Conservation (phyloP, 768 basidiomycete genomes). For the Cystofilobasidium capitatum region DNA sequence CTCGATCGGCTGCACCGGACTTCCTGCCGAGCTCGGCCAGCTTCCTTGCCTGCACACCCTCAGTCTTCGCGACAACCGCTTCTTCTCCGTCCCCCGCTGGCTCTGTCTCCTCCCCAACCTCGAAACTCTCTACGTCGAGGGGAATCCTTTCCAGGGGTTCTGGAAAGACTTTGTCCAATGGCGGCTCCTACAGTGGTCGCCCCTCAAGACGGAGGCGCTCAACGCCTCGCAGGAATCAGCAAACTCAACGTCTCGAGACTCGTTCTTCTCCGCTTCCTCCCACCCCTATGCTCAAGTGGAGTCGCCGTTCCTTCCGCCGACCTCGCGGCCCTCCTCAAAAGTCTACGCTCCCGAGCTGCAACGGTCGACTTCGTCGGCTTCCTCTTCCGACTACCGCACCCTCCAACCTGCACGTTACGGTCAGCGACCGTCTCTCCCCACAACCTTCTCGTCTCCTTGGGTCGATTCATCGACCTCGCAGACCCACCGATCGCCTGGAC, state of each 20-base stretch:
- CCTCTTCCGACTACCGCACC: background rate
- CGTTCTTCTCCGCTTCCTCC: background rate
- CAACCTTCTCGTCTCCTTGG: background rate
- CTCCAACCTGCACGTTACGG: background rate
- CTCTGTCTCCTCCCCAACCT: conserved; percentile 71
- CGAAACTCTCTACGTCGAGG: conserved; percentile 82
- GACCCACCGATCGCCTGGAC: background rate
- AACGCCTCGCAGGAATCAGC: background rate
- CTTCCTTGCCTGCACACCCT: conserved; percentile 71
- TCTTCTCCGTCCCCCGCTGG: conserved; percentile 88
- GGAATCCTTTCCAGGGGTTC: conserved; percentile 88
- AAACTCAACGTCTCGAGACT: too few species aligned
- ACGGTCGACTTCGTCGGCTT: background rate
- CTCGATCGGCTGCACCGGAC: conserved; percentile 63
- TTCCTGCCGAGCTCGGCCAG: conserved; percentile 64
- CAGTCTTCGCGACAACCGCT: conserved; percentile 67
- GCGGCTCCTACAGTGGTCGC: conserved; percentile 17
- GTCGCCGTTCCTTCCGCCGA: background rate
- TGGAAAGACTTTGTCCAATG: conserved; percentile 62
- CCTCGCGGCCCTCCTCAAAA: background rate
- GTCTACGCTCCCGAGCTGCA: background rate
- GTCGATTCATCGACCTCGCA: background rate
- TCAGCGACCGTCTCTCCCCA: background rate
- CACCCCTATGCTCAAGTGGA: background rate
- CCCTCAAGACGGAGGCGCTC: background rate